phyloP scores from a whole-genome alignment of 345 rosid genomes.

The Heritiera littoralis region DNA sequence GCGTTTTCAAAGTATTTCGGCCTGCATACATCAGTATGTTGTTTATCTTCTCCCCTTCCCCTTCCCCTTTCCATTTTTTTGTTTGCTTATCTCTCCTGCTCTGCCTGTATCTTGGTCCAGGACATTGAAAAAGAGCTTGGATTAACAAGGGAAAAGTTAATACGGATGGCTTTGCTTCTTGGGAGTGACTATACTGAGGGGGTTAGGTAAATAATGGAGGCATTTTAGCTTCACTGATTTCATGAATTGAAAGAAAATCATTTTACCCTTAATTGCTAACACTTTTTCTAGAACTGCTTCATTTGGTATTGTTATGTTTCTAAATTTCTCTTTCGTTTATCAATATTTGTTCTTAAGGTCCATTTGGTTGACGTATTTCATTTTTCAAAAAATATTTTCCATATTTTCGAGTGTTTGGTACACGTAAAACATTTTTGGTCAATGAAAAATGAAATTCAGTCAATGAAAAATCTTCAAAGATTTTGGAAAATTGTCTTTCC shows the following conservation, averaged over 20 bases:
- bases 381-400: too few species aligned
- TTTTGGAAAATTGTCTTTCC: too few species aligned
- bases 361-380: too few species aligned
- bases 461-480: too few species aligned
- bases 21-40: neutral
- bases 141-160: constrained; percentile 73
- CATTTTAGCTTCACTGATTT: constrained; percentile 5
- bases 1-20: too few species aligned
- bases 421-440: too few species aligned
- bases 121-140: constrained; percentile 94
- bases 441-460: too few species aligned
- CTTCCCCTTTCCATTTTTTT: neutral
- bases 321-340: neutral
- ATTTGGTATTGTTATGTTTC: neutral
- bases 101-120: constrained; percentile 35
- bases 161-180: constrained; percentile 90
- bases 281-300: neutral
- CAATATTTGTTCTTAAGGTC: neutral
- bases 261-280: neutral
- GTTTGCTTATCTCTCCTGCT: neutral
- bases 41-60: neutral
- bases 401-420: too few species aligned
- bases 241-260: constrained; percentile 10
- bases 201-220: constrained; percentile 56
- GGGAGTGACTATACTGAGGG: constrained; percentile 99